Evolutionary conservation across 441 rosid genomes (phyloP).

Genomic region (Pelargonium exstipulatum): DNA sequence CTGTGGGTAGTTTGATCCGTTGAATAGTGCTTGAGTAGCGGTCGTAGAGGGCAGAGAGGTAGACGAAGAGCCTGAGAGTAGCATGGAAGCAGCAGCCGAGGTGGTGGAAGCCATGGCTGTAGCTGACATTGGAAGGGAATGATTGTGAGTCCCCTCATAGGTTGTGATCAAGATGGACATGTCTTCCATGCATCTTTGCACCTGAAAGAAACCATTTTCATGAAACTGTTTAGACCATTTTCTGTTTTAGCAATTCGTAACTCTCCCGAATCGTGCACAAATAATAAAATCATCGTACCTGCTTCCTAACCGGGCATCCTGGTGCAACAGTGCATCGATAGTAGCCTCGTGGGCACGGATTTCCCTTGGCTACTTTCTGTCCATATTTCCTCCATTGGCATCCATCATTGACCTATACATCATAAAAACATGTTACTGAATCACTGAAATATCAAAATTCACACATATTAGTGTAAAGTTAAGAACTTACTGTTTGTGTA

Average conservation of each 20-base stretch:
- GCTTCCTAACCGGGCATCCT: background rate
- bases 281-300: background rate
- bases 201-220: slow-evolving; percentile 31
- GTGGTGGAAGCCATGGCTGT: slow-evolving; percentile 88
- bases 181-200: slow-evolving; percentile 90
- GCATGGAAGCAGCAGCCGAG: slow-evolving; percentile 69
- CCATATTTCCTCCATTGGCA: slow-evolving; percentile 5
- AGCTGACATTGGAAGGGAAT: slow-evolving; percentile 87
- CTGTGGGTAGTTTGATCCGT: slow-evolving; percentile 30
- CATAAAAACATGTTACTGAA: too few species aligned
- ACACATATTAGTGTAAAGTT: background rate
- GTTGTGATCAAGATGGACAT: slow-evolving; percentile 95
- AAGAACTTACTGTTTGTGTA: background rate
- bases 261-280: too few species aligned
- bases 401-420: background rate
- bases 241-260: too few species aligned
- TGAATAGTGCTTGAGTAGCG: slow-evolving; percentile 28
- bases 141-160: slow-evolving; percentile 92
- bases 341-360: background rate
- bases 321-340: background rate
- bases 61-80: slow-evolving; percentile 54
- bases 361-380: background rate
- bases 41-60: slow-evolving; percentile 29
- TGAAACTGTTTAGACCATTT: too few species aligned
- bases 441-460: background rate